Base-by-base conservation (phyloP, 495 filamentous ascomycete genomes). In the Neurospora sp. region DNA sequence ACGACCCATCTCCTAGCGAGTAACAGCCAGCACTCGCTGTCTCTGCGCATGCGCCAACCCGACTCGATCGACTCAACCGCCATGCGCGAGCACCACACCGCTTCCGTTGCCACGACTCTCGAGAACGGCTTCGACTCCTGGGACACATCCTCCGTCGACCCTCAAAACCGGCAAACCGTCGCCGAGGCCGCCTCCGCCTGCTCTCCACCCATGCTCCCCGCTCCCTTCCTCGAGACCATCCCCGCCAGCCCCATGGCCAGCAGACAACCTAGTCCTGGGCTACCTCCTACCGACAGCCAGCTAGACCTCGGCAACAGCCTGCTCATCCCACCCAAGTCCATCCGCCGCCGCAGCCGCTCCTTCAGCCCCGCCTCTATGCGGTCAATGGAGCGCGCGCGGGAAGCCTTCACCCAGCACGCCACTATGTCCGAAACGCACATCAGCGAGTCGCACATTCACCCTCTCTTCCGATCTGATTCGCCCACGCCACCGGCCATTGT, bases 371-470 rank as follows among this genome's bases (percentile, higher is more conserved):
- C 78, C 10, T 75, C 83, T 18, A 70, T 72, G 16, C 69, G 73
- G 10, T 61, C 72, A 18, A 74, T 69, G 47, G 69, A 78, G 18
- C 76, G 78, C 18, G 78, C 80, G 14, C 79, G 80, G 39, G 76
- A 79, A 4, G 75, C 77, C 27, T 74, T 82, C 69, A 83, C 80
- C 14, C 81, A 81, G 42, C 77, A 81, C 14, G 73, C 77, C 7
- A 80, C 79, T 0, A 77, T 84, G 41, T 86, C 85, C 76, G 91
- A 96, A 79, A 86, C 89, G 18, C 88, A 94, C 77, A 96, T 97
- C 72, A 86, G 85, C 77, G 91, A 96, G 78, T 86, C 89, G 16
- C 88, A 94, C 77, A 96, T 97, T 72, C 93, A 97, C 77, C 93
- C 93, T 1, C 86, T 97, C 12, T 96, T 97, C 81, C 88, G 93